A percentile compares a stretch with the other conserved stretches of the same genome.
Evolutionary conservation across 2,329 filamentous ascomycete species (phyloP).

Genomic region (Trichoderma aggressivum): DNA sequence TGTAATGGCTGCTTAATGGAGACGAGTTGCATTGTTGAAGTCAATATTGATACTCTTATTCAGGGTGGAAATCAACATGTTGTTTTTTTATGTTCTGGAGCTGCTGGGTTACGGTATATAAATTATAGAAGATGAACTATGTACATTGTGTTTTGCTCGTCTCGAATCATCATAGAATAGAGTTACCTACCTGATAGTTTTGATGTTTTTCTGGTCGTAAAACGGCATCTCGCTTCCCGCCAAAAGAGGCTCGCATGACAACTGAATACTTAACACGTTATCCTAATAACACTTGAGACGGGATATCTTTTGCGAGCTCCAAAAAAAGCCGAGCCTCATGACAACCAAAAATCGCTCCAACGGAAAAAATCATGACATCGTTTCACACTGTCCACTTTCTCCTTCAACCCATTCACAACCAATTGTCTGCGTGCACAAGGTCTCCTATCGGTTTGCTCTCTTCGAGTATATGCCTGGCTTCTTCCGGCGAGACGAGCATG

Average conservation of each 20-base stretch:
- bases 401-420: not conserved
- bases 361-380: not conserved
- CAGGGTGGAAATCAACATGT: not conserved
- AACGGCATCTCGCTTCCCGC: not conserved
- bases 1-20: not conserved
- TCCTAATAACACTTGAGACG: not conserved
- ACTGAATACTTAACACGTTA: not conserved
- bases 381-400: not conserved
- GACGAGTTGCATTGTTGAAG: not conserved
- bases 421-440: constrained; percentile 60
- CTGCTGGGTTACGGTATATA: not conserved
- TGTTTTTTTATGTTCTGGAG: not conserved
- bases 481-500: constrained; percentile 42
- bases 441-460: constrained; percentile 67
- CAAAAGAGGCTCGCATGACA: not conserved
- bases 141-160: not conserved
- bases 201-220: not conserved
- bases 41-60: not conserved
- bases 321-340: not conserved
- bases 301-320: not conserved
- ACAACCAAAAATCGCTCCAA: not conserved
- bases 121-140: not conserved
- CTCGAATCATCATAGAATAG: not conserved
- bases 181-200: not conserved
- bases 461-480: constrained; percentile 55